Evolutionary conservation across 441 rosid genomes (phyloP), one percentile per base, ranked within the genome.

Genomic region (Adansonia gregorii): DNA sequence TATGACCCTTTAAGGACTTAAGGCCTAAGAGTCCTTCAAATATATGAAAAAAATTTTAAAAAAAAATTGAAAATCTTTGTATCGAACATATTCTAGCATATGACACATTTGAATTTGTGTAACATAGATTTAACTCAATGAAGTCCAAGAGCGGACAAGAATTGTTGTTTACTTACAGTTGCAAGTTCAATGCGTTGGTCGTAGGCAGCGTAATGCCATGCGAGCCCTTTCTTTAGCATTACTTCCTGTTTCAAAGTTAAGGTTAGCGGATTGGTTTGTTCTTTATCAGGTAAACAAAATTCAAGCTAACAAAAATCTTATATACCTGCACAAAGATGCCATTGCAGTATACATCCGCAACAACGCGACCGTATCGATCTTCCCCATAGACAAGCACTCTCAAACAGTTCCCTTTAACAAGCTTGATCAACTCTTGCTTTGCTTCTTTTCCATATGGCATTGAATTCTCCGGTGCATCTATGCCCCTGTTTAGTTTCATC

Each of bases 191-290:
- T 8, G 49, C 92, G 91, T 61, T 84, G 78, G 85, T 91, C 98
- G 77, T 88, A 91, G 15, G 88, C 87, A 43, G 72, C 8, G 78
- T 92, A 92, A 87, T 93, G 98, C 99, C 99, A 93, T 43, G 94
- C 98, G 35, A 84, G 54, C 35, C 99, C 97, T 82, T 88, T 92
- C 91, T 88, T 93, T 45, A 91, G 89, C 97, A 92, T 92, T 74
- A 74, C 63, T 82, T 93, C 98, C 97, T 90, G 73, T 22, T 22
- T 14, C 20, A 67, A 35, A 48, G 19, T 17, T 10, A 43, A 3
- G 61, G 14, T 49, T 4, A 10, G 10, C 2, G 0, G 31, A 74
- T 80, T 71, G 82, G 73, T 20, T 11, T 0, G n/a, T 2, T 51
- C 74, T 27, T 27, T 35, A 35, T 6, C 41, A 35, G 6, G 6